Base-by-base conservation (phyloP, 352 stramenopile species). In the Pythium graminicola region DNA sequence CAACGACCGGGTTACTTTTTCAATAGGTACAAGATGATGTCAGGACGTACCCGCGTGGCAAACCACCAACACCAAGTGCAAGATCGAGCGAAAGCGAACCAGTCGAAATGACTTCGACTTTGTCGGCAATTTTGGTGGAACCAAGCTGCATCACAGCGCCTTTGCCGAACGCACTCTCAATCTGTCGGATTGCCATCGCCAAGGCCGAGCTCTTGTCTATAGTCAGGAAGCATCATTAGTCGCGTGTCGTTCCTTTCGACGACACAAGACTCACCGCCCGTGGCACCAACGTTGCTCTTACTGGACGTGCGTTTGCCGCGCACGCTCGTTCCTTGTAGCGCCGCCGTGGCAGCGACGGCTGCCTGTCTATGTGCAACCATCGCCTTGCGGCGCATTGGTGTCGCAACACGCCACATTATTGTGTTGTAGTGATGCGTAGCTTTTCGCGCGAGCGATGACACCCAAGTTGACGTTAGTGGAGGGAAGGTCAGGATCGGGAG, bases 91-190 rank as follows among this genome's bases (percentile, higher is more conserved):
- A 98, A 29, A 99, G 68, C 22, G 90, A 96, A 1, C 96, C 96
- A 7, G 92, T 96, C 10, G 87, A 93, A 55, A 98, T 96, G 29
- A 93, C 93, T 36, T 98, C 91, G 19, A 98, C 85, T 6, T 81
- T 78, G 70, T 93, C 81, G 1, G 83, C 78, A 38, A 86, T 90
- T 52, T 90, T 91, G 13, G 85, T 93, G 24, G 96, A 93, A 4
- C 95, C 96, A 20, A 99, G 70, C 53, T 97, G 94, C 70, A 99
- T 97, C 42, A 99, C 95, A 0, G 89, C 85, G n/a, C 96, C 96
- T 45, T 97, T 93, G 47, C 95, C 95, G 64, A 98, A 98, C 65
- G 76, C 91, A 52, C 89, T 91, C 76, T 98, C 95, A 64, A 98
- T 98, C 69, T 97, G 84, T 32, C 86, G 82, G 38, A 98, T 87